A percentile compares a stretch with the other conserved stretches of the same genome.
Conservation (phyloP, 192 early-diverging fungal species). For the Chytriomyces sp. region DNA sequence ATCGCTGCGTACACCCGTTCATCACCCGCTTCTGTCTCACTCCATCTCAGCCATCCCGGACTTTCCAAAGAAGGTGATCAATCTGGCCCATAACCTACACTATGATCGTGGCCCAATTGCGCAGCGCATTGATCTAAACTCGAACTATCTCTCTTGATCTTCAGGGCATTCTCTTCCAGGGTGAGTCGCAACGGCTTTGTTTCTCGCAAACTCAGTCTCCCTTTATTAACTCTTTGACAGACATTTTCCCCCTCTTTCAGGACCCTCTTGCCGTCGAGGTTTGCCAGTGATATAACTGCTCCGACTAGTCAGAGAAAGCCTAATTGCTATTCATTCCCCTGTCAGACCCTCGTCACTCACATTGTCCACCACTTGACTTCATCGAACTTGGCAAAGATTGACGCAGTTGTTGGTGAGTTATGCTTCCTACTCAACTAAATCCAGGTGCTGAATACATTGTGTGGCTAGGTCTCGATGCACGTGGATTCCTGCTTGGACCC, state of each 20-base stretch:
- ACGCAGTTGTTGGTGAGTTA: conserved; percentile 84
- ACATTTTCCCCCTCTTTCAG: conserved; percentile 97
- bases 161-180: conserved; percentile 92
- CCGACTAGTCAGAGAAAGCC: too few relatives aligned
- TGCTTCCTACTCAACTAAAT: background rate
- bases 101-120: background rate
- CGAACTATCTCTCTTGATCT: background rate
- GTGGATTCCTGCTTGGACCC: conserved; percentile 95
- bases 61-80: conserved; percentile 76
- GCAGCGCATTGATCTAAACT: background rate
- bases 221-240: conserved; percentile 67
- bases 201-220: too few relatives aligned
- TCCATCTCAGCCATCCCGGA: conserved; percentile 63
- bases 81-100: too few relatives aligned
- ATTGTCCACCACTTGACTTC: conserved; percentile 79
- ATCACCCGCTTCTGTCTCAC: background rate
- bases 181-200: conserved; percentile 9
- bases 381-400: conserved; percentile 68
- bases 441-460: conserved; percentile 3
- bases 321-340: background rate
- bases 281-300: too few relatives aligned
- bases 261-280: conserved; percentile 90
- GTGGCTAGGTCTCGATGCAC: conserved; percentile 82
- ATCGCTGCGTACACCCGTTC: background rate
- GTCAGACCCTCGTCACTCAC: conserved; percentile 75